These are phyloP conservation scores for Botrytis sinoallii DNA, from an alignment of 2,329 filamentous ascomycete species.

Conservation along the genomic window DNA sequence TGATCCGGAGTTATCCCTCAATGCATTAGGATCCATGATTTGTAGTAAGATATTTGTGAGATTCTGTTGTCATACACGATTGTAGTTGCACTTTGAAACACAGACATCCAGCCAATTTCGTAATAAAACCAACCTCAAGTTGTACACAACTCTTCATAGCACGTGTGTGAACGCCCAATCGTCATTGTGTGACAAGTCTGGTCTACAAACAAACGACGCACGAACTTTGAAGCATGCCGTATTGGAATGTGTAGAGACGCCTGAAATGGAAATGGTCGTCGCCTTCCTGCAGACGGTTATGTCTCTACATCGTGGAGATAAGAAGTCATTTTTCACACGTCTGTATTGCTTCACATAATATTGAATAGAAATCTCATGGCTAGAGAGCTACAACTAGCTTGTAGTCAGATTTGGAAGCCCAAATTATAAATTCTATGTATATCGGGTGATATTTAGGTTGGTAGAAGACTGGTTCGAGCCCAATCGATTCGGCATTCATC, in stretches of 20 bases:
- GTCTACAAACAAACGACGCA: neutral
- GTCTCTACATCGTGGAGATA: neutral
- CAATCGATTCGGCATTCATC: neutral
- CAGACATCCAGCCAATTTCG: neutral
- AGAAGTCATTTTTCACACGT: neutral
- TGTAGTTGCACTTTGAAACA: neutral
- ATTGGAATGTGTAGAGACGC: neutral
- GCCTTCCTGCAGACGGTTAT: neutral
- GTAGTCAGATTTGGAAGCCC: neutral
- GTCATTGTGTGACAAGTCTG: neutral
- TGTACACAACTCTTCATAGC: neutral
- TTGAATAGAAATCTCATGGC: neutral
- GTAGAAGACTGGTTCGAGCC: neutral
- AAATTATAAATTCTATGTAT: neutral
- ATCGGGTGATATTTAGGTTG: neutral
- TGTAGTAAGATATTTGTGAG: neutral
- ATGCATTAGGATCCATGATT: neutral
- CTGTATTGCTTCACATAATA: neutral
- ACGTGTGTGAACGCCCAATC: conserved; percentile 4
- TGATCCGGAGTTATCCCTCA: neutral
- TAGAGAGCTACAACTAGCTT: neutral
- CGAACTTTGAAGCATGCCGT: neutral
- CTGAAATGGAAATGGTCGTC: neutral
- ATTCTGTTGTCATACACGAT: neutral
- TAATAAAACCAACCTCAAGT: neutral